phyloP scores from a whole-genome alignment of 306 rosid genomes.

The Medicago ruthenica region DNA sequence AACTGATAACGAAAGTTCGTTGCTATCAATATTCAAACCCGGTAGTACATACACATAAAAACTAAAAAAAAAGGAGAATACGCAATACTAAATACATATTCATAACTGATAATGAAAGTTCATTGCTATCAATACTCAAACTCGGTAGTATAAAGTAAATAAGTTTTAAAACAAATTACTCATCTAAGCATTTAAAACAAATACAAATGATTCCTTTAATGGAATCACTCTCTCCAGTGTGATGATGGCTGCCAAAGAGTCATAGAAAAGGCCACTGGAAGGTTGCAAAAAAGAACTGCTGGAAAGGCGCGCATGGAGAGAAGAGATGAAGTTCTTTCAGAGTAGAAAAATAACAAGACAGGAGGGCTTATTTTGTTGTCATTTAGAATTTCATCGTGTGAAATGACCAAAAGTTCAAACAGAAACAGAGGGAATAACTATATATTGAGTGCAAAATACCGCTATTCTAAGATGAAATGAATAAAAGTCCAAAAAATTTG shows the following conservation, averaged over 20 bases:
- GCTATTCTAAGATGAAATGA: not conserved
- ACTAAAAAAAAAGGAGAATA: too few relatives aligned
- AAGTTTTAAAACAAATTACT: not conserved
- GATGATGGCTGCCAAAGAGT: not conserved
- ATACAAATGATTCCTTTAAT: not conserved
- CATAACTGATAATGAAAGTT: not conserved
- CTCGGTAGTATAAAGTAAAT: not conserved
- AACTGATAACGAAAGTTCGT: too few relatives aligned
- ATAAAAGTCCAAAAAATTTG: not conserved
- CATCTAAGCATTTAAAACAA: constrained; percentile 3
- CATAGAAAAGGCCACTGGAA: not conserved
- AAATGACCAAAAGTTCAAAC: not conserved
- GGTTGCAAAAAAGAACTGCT: not conserved
- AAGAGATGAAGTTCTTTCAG: not conserved
- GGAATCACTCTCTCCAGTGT: constrained; percentile 2
- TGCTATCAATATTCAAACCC: too few relatives aligned
- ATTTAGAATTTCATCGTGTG: not conserved
- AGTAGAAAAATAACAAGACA: not conserved
- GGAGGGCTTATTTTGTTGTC: not conserved
- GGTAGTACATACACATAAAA: too few relatives aligned
- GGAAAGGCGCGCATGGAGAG: not conserved
- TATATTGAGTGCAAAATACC: not conserved
- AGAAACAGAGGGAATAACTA: not conserved
- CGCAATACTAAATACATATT: too few relatives aligned
- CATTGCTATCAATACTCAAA: not conserved